phyloP scores from a whole-genome alignment of 148 eudicot genomes.

The Diospyros lotus region DNA sequence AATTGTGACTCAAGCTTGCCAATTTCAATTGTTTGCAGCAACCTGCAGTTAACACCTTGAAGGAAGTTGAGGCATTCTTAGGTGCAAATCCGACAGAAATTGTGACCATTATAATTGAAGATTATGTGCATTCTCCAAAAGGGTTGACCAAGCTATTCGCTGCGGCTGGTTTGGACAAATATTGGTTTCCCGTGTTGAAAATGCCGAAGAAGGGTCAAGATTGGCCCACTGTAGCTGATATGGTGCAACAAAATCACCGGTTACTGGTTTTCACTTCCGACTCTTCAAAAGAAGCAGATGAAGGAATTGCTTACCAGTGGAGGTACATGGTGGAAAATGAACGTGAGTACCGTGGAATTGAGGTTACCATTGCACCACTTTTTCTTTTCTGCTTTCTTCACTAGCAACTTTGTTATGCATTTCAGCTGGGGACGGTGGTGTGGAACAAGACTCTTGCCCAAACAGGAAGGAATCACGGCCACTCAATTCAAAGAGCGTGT shows the following conservation, averaged over 20 bases:
- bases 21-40: constrained; percentile 37
- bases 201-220: constrained; percentile 91
- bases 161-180: constrained; percentile 80
- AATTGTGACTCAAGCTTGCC: background rate
- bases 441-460: constrained; percentile 71
- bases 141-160: constrained; percentile 75
- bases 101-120: constrained; percentile 96
- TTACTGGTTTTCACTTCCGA: constrained; percentile 97
- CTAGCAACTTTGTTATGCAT: constrained; percentile 20
- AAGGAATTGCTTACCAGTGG: constrained; percentile 98
- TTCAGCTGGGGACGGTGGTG: constrained; percentile 94
- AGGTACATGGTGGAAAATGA: constrained; percentile 95
- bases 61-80: constrained; percentile 92
- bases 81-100: constrained; percentile 71
- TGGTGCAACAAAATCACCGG: constrained; percentile 70
- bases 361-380: constrained; percentile 1
- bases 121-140: constrained; percentile 88
- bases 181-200: constrained; percentile 82
- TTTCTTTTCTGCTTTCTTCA: background rate
- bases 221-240: constrained; percentile 90
- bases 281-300: constrained; percentile 79
- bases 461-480: constrained; percentile 83
- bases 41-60: constrained; percentile 79
- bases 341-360: constrained; percentile 36
- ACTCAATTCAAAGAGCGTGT: constrained; percentile 59